These are phyloP conservation scores for Hypomontagnella monticulosa DNA, from an alignment of 495 filamentous ascomycete species.

Conservation along the genomic window DNA sequence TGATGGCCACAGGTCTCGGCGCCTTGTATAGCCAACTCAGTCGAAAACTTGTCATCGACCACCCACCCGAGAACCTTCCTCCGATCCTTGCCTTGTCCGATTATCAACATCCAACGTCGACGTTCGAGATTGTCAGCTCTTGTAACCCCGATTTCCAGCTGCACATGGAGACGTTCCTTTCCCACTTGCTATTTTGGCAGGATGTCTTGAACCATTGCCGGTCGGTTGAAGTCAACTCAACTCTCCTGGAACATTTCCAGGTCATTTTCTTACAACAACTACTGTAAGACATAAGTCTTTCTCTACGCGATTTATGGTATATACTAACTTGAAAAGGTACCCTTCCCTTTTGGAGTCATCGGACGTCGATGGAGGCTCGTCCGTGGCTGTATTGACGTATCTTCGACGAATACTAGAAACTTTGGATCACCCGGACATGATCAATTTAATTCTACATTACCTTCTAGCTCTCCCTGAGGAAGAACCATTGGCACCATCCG, in stretches of 20 bases:
- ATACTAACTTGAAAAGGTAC: constrained; percentile 68
- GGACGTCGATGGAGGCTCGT: constrained; percentile 94
- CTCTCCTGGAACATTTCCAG: constrained; percentile 94
- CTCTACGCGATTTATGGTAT: not conserved
- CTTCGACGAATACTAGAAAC: constrained; percentile 88
- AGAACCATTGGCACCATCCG: constrained; percentile 20
- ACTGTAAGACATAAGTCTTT: constrained; percentile 66
- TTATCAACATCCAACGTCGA: constrained; percentile 69
- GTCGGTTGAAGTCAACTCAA: constrained; percentile 89
- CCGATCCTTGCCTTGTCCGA: constrained; percentile 88
- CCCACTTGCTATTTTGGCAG: constrained; percentile 96
- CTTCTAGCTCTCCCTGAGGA: constrained; percentile 78
- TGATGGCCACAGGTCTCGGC: constrained; percentile 96
- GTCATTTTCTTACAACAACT: constrained; percentile 95
- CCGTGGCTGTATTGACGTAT: constrained; percentile 94
- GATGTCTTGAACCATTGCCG: constrained; percentile 95
- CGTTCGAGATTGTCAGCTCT: constrained; percentile 73
- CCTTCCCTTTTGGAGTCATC: constrained; percentile 96
- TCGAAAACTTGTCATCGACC: constrained; percentile 71
- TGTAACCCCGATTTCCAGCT: constrained; percentile 75
- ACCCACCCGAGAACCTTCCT: constrained; percentile 72
- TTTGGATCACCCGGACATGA: constrained; percentile 89
- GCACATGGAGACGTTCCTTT: constrained; percentile 91
- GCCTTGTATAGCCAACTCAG: constrained; percentile 97
- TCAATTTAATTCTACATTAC: constrained; percentile 93